Evolutionary conservation across 1,284 basidiomycete species (phyloP), one percentile per base, ranked within the genome.

Genomic region (Papiliotrema terrestris): DNA sequence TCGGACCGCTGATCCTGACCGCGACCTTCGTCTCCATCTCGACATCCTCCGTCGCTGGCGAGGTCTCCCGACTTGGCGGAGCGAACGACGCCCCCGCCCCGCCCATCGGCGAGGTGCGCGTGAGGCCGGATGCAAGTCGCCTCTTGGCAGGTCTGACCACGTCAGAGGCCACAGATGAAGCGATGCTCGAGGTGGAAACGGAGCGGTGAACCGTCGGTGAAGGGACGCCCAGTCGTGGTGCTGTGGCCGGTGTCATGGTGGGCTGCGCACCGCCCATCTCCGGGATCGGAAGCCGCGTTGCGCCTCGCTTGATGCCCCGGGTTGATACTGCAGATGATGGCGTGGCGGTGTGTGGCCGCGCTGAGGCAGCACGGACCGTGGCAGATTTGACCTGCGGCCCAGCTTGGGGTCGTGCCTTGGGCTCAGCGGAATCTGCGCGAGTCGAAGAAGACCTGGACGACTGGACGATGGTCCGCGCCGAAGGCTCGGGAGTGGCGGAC

Each of bases 221-320:
- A 19, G 38, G 38, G 55, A 54, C 17, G 51, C 26, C n/a, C 23
- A 52, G 20, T 8, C 45, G 17, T 22, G 37, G 32, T 41, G 25
- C 14, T 29, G 37, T 17, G 35, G 9, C 37, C 45, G 42, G 14
- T 25, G 29, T 14, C 6, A 38, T 13, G 13, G 20, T 3, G 3
- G 14, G 8, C 17, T 36, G 37, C 45, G 26, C 9, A 8, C 25
- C 5, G 13, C 25, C 14, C n/a, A 29, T 35, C 4, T 14, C 17
- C 3, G 45, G 45, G 15, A 57, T 32, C 3, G 57, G 50, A 35
- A 57, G 41, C 37, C 55, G 42, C 11, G 51, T 47, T 14, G 61
- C 59, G 25, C 54, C 42, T 37, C 61, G 56, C 37, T 63, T 63
- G 3, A 54, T 59, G 13, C 61, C 61, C 23, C 61, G 51, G 43